phyloP scores from a whole-genome alignment of 352 stramenopile genomes.

The Phytophthora boehmeriae region DNA sequence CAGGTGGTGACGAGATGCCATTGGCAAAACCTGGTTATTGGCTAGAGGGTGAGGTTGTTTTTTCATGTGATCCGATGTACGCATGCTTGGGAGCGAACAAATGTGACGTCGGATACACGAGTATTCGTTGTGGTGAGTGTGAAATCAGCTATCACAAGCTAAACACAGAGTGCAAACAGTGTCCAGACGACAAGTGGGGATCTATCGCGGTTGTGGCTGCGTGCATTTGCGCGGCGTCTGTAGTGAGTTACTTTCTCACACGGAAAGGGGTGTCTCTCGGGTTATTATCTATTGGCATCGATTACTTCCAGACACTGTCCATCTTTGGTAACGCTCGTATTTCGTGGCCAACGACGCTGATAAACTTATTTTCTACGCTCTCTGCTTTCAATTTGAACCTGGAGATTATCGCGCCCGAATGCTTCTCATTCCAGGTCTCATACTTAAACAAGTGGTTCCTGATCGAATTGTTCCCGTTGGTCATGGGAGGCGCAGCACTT shows the following conservation, averaged over 20 bases:
- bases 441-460: constrained; percentile 79
- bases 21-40: constrained; percentile 58
- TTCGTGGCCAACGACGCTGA: constrained; percentile 63
- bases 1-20: constrained; percentile 51
- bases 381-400: constrained; percentile 88
- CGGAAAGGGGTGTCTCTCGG: constrained; percentile 73
- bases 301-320: constrained; percentile 88
- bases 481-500: constrained; percentile 48
- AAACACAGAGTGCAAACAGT: constrained; percentile 64
- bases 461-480: constrained; percentile 63
- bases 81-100: constrained; percentile 61
- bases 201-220: constrained; percentile 56
- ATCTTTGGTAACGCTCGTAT: constrained; percentile 80
- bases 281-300: constrained; percentile 79
- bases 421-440: constrained; percentile 70
- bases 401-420: constrained; percentile 84
- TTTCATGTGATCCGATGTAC: constrained; percentile 60
- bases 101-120: constrained; percentile 49
- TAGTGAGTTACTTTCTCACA: constrained; percentile 66
- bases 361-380: constrained; percentile 70
- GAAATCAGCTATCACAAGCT: constrained; percentile 59
- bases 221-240: constrained; percentile 44
- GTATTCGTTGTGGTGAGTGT: constrained; percentile 56
- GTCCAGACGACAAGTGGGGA: constrained; percentile 61
- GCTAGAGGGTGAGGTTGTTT: constrained; percentile 56